phyloP scores from a whole-genome alignment of 2,329 filamentous ascomycete genomes.

The Alternaria viburni region DNA sequence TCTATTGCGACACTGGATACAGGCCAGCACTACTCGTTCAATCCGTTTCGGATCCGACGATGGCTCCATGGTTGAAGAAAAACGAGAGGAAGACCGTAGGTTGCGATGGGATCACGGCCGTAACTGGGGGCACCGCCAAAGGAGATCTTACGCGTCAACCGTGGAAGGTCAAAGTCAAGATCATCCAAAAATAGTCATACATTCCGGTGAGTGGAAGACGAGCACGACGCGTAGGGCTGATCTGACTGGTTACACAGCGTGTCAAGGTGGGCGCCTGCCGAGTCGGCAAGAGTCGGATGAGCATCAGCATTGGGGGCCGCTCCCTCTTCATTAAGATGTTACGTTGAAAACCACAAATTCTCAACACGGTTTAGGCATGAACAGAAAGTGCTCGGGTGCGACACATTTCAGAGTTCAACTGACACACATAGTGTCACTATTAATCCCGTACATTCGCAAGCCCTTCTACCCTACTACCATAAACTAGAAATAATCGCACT shows the following conservation, averaged over 20 bases:
- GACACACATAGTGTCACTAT: background rate
- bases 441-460: background rate
- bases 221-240: background rate
- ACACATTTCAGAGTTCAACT: background rate
- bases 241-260: background rate
- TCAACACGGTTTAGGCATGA: background rate
- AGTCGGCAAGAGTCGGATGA: background rate
- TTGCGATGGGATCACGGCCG: background rate
- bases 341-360: background rate
- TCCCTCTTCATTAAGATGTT: background rate
- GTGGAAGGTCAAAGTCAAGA: background rate
- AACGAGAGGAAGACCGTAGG: background rate
- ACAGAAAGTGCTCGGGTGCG: background rate
- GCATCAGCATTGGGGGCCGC: background rate
- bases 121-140: background rate
- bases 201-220: background rate
- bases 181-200: background rate
- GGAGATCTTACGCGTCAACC: background rate
- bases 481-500: constrained; percentile 12
- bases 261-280: background rate
- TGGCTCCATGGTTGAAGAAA: constrained; percentile 24
- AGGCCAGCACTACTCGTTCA: constrained; percentile 41
- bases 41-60: constrained; percentile 24
- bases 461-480: constrained; percentile 8
- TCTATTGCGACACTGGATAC: constrained; percentile 41